Evolutionary conservation across 2,329 filamentous ascomycete genomes (phyloP).

Genomic region (Pseudofabraea citricarpa): DNA sequence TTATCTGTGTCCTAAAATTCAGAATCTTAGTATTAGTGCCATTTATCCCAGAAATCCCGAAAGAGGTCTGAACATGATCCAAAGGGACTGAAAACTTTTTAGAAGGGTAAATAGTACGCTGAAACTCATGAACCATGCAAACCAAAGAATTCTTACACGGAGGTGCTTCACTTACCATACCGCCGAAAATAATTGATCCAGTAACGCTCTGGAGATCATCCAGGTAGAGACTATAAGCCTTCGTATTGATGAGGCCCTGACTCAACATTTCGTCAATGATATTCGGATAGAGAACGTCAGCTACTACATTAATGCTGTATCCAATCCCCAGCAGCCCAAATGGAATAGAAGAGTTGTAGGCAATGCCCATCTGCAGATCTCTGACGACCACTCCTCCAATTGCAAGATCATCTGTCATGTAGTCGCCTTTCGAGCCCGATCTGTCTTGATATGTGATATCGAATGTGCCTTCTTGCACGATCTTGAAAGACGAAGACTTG

Average conservation of each 20-base stretch:
- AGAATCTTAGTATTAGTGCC: too few species aligned
- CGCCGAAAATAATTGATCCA: slow-evolving; percentile 38
- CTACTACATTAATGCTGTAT: slow-evolving; percentile 44
- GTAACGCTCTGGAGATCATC: slow-evolving; percentile 29
- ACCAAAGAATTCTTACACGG: too few species aligned
- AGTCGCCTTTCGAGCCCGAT: slow-evolving; percentile 49
- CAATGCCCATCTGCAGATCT: slow-evolving; percentile 51
- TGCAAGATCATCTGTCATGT: slow-evolving; percentile 50
- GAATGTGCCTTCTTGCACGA: slow-evolving; percentile 41
- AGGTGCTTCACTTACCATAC: slow-evolving; percentile 44
- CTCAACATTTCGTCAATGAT: slow-evolving; percentile 29
- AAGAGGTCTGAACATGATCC: too few species aligned
- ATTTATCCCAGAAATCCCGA: too few species aligned
- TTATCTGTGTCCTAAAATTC: too few species aligned
- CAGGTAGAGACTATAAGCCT: slow-evolving; percentile 34
- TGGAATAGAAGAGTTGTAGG: slow-evolving; percentile 40
- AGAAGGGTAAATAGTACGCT: too few species aligned
- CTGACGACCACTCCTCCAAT: slow-evolving; percentile 45
- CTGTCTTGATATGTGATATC: slow-evolving; percentile 58
- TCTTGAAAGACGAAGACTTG: slow-evolving; percentile 43
- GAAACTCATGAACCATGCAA: too few species aligned
- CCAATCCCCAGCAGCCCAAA: slow-evolving; percentile 57
- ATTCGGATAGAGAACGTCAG: slow-evolving; percentile 34
- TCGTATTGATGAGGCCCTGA: slow-evolving; percentile 37
- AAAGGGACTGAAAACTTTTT: too few species aligned